Conservation (phyloP, 139 green algal genomes). For the Ostreobium quekettii region DNA sequence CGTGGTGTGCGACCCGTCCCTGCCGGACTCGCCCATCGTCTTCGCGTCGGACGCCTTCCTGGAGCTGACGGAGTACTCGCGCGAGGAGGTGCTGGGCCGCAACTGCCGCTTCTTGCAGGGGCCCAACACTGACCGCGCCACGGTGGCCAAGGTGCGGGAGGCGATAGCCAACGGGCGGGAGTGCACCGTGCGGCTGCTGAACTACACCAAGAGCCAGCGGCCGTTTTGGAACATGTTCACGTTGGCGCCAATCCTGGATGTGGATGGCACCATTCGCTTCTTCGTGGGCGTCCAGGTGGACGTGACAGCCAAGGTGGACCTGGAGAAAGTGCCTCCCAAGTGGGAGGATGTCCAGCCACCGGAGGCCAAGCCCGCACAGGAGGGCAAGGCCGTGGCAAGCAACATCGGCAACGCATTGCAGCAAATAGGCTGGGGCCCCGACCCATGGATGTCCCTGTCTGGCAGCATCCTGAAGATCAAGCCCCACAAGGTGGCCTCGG, state of each 20-base stretch:
- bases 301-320: constrained; percentile 39
- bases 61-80: constrained; percentile 83
- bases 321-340: constrained; percentile 19
- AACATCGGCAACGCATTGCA: constrained; percentile 40
- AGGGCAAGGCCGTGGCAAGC: constrained; percentile 35
- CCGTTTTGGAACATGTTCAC: constrained; percentile 98
- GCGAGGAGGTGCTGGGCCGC: constrained; percentile 88
- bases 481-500: constrained; percentile 42
- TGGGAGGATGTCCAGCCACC: constrained; percentile 30
- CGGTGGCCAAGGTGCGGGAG: constrained; percentile 67
- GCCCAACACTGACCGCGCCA: constrained; percentile 62
- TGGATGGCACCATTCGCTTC: constrained; percentile 71
- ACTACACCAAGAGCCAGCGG: constrained; percentile 81
- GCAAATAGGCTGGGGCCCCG: constrained; percentile 37
- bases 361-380: constrained; percentile 25
- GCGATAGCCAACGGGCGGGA: constrained; percentile 61
- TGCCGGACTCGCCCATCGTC: constrained; percentile 97
- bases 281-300: constrained; percentile 85
- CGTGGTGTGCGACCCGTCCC: constrained; percentile 86
- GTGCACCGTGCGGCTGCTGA: constrained; percentile 85
- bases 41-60: constrained; percentile 89
- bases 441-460: constrained; percentile 57
- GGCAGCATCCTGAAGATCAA: constrained; percentile 31
- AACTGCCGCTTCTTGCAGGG: constrained; percentile 92
- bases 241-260: constrained; percentile 81